Evolutionary conservation across 352 stramenopile genomes (phyloP).

Genomic region (Globisporangium abappressorium): DNA sequence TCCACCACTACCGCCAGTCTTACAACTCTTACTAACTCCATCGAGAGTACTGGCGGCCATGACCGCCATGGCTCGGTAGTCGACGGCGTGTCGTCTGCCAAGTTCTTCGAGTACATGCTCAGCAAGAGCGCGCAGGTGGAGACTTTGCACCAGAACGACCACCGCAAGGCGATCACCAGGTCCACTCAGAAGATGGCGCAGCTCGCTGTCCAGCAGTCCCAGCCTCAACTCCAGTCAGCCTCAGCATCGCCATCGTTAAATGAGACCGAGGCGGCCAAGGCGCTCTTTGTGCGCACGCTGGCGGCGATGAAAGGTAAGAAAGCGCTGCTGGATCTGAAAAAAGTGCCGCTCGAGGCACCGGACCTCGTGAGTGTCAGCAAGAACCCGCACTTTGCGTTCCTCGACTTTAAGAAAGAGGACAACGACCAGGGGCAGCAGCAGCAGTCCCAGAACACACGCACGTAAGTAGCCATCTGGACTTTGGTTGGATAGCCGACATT

Average conservation of each 20-base stretch:
- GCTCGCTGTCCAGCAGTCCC: slow-evolving; percentile 25
- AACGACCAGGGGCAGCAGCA: not conserved
- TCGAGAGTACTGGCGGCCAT: not conserved
- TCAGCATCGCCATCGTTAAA: not conserved
- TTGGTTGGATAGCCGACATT: not conserved
- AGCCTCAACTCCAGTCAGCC: slow-evolving; percentile 3
- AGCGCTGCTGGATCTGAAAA: slow-evolving; percentile 26
- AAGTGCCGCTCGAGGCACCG: not conserved
- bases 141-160: slow-evolving; percentile 36
- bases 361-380: slow-evolving; percentile 23
- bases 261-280: slow-evolving; percentile 16
- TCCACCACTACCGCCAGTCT: not conserved
- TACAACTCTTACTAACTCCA: not conserved
- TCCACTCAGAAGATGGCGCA: slow-evolving; percentile 34
- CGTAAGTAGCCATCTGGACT: slow-evolving; percentile 23
- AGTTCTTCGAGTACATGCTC: slow-evolving; percentile 47
- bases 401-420: slow-evolving; percentile 40
- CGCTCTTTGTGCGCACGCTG: slow-evolving; percentile 28
- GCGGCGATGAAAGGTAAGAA: slow-evolving; percentile 27
- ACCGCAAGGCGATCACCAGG: slow-evolving; percentile 34
- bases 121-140: slow-evolving; percentile 38
- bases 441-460: slow-evolving; percentile 5
- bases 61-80: not conserved
- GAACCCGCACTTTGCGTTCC: slow-evolving; percentile 62
- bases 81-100: slow-evolving; percentile 15